Evolutionary conservation across 208 protist genomes (phyloP), one percentile per base, ranked within the genome.

Genomic region (Trypanosoma scelopori): DNA sequence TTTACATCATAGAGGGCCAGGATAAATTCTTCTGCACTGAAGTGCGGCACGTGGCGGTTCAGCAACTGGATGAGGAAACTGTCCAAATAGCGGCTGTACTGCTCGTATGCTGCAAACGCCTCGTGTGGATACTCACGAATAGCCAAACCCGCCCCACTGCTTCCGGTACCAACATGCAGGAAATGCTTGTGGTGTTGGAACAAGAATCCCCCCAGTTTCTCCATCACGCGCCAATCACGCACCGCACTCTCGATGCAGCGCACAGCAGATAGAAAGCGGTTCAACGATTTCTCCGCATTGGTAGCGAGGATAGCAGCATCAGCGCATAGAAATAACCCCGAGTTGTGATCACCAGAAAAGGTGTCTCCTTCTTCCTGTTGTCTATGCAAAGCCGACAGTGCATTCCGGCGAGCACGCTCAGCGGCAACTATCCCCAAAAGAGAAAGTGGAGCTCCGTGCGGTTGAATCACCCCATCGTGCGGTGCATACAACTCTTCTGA

Each of bases 11-110:
- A 91, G 20, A 95, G 78, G 25, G 71, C 59, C 64, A 89, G 75
- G 12, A 89, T 77, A 71, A 93, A 95, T 52, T 93, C 85, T 6
- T 74, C 72, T 69, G 90, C 85, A 60, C 87, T 82, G 50, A 95
- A 93, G 39, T 65, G 77, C 2, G 57, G 46, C 0, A 95, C 87
- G 35, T 76, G 69, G 32, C 49, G 23, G 5, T 64, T 53, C 9
- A 95, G 72, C 30, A 82, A n/a, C n/a, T 62, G 55, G 27, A 85
- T 55, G 41, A 95, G 52, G 28, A 86, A 69, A 7, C 71, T 65
- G n/a, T 81, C 84, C 0, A 87, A 70, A 53, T 61, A 66, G 16
- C 55, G 52, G 23, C 77, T 76, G 50, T 89, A 95, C 50, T 76
- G 65, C 45, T 84, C 71, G 71, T 90, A 95, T 16, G 84, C 79